These are phyloP conservation scores for Russula earlei DNA, from an alignment of 768 basidiomycete genomes.

Conservation along the genomic window DNA sequence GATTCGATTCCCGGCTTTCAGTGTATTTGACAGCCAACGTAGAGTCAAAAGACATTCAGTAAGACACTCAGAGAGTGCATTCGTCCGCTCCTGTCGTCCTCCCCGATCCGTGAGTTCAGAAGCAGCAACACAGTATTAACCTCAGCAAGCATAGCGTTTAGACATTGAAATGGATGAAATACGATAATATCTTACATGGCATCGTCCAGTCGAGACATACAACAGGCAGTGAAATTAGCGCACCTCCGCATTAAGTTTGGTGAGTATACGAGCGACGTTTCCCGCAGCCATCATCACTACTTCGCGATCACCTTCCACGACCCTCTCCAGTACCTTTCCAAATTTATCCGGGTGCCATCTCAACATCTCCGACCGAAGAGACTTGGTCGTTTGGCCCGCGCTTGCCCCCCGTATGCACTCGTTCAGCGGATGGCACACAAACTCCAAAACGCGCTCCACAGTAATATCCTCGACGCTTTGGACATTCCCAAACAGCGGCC, in stretches of 20 bases:
- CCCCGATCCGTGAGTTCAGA: too few relatives aligned
- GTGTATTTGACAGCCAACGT: too few relatives aligned
- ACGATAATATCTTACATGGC: not conserved
- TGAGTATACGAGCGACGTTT: conserved; percentile 34
- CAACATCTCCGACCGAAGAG: conserved; percentile 37
- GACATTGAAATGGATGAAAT: too few relatives aligned
- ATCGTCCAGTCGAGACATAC: not conserved
- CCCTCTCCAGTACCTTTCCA: conserved; percentile 28
- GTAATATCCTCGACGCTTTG: conserved; percentile 29
- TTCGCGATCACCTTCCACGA: conserved; percentile 28
- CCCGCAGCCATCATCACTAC: conserved; percentile 31
- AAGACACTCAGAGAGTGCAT: too few relatives aligned
- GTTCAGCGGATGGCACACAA: conserved; percentile 33
- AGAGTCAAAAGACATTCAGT: too few relatives aligned
- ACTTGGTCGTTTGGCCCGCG: conserved; percentile 30
- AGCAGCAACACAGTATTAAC: too few relatives aligned
- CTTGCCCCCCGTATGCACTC: conserved; percentile 19
- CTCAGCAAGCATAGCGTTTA: too few relatives aligned
- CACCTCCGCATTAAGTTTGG: conserved; percentile 22
- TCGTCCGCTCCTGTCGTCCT: too few relatives aligned
- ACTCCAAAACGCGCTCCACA: conserved; percentile 27
- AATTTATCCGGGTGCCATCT: conserved; percentile 53
- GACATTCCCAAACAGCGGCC: conserved; percentile 31
- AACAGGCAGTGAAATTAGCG: not conserved
- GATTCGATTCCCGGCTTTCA: not conserved